Percentiles rank a stretch among this genome's conserved stretches.
These are phyloP conservation scores for Mycena sanguinolenta DNA, from an alignment of 768 basidiomycete genomes.

Conservation along the genomic window DNA sequence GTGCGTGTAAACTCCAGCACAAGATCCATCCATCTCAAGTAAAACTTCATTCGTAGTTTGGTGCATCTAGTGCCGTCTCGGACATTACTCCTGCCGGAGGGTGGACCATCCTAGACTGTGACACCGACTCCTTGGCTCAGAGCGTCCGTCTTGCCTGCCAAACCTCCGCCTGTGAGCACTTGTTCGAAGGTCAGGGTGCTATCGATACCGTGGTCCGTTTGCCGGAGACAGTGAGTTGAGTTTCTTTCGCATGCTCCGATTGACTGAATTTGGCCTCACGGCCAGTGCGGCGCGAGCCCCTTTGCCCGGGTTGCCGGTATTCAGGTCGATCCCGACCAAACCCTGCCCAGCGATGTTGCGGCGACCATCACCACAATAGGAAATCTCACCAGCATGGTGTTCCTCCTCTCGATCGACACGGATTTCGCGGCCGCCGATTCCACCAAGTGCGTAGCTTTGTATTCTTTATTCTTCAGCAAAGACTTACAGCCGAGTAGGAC, in stretches of 20 bases:
- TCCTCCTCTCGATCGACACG: slow-evolving; percentile 26
- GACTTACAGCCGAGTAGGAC: slow-evolving; percentile 17
- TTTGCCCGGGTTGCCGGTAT: neutral
- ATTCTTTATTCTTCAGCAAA: too few species aligned
- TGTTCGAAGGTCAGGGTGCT: neutral
- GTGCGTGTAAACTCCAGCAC: slow-evolving; percentile 13
- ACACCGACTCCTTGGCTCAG: neutral
- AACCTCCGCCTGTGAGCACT: neutral
- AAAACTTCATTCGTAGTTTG: slow-evolving; percentile 24
- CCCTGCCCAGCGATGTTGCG: neutral
- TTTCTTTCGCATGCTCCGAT: neutral
- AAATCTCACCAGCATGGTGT: slow-evolving; percentile 30
- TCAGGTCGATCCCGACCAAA: neutral
- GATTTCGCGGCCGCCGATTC: slow-evolving; percentile 21
- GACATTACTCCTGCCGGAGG: neutral
- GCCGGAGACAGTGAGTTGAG: neutral
- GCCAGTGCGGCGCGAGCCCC: neutral
- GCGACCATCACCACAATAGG: slow-evolving; percentile 5
- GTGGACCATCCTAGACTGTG: neutral
- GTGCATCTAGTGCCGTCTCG: neutral
- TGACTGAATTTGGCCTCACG: too few species aligned
- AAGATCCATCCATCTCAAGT: neutral
- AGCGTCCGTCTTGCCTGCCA: neutral
- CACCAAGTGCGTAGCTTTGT: neutral
- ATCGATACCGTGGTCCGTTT: neutral